Base-by-base conservation (phyloP, 2,329 filamentous ascomycete species). In the Fusarium dlaminii region DNA sequence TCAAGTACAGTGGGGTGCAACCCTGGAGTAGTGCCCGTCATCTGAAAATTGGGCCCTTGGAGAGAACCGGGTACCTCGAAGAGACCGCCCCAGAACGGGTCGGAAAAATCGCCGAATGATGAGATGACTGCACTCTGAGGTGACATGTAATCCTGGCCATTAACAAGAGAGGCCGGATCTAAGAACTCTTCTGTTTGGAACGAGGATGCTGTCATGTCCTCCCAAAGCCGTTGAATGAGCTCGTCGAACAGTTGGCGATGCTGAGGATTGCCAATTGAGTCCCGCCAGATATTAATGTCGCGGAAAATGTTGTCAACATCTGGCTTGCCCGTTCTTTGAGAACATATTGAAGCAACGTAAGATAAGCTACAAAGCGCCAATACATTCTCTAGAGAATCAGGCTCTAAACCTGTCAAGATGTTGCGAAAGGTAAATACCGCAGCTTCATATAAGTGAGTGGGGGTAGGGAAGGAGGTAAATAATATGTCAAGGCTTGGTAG, bases 1-100 rank as follows among this genome's bases (percentile, higher is more conserved):
- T 22, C 10, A 22, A 2, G 1, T n/a, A 29, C 2, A 29, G 51
- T 37, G 51, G 49, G 13, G 49, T 15, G 8, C 0, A 0, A 4
- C 12, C 12, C 48, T 11, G 3, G 5, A 36, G n/a, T 15, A 24
- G 18, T 27, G 32, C 9, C 34, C 0, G 14, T 1, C 13, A 22
- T 1, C 34, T 54, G 51, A 0, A 27, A 29, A 37, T 37, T n/a
- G 17, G 24, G 34, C 18, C 17, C 17, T 0, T 0, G 7, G 3
- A 22, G 5, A 17, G 49, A 37, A 0, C 18, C 7, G 0, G 49
- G 32, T 0, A 22, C 4, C 0, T 52, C 5, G 5, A 52, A 3
- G 4, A 27, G 18, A 17, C 10, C 13, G 24, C 14, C 32, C 49
- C 32, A 54, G n/a, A 29, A 54, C 7, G n/a, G 49, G 13, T 54